Percentiles rank a stretch among this genome's conserved stretches.
Conservation (phyloP, 2,329 filamentous ascomycete genomes). For the Hirsutella rhossiliensis region DNA sequence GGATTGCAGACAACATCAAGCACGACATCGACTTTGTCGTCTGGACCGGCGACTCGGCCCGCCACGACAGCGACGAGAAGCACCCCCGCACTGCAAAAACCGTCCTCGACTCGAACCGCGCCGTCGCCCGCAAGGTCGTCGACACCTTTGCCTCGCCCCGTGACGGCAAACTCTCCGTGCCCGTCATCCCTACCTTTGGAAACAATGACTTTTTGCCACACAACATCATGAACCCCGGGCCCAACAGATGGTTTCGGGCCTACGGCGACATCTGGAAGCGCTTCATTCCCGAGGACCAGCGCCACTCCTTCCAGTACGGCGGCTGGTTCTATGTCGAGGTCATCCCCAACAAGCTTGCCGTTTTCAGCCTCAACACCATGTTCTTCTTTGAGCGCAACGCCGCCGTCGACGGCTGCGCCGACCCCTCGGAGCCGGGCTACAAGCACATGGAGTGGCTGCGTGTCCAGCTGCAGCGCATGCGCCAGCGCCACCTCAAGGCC, state of each 20-base stretch:
- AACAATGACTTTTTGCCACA: conserved; percentile 98
- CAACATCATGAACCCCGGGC: conserved; percentile 79
- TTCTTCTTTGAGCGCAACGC: conserved; percentile 93
- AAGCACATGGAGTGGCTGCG: conserved; percentile 95
- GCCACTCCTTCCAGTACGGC: conserved; percentile 80
- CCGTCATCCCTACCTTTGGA: conserved; percentile 80
- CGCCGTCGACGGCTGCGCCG: conserved; percentile 80
- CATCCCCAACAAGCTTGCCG: conserved; percentile 70
- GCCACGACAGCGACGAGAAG: conserved; percentile 78
- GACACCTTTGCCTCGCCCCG: conserved; percentile 53
- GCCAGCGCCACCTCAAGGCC: conserved; percentile 79
- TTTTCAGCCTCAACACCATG: conserved; percentile 91
- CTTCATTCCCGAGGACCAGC: conserved; percentile 87
- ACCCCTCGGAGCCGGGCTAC: conserved; percentile 73
- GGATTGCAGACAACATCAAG: conserved; percentile 68
- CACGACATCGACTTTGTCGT: conserved; percentile 79
- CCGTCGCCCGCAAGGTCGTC: conserved; percentile 63
- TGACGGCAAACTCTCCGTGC: conserved; percentile 50
- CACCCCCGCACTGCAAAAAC: conserved; percentile 64
- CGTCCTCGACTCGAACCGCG: conserved; percentile 66
- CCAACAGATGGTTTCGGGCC: conserved; percentile 71
- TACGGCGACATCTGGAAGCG: conserved; percentile 70
- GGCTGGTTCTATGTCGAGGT: conserved; percentile 95
- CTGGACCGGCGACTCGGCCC: conserved; percentile 84
- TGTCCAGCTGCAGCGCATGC: conserved; percentile 73